Evolutionary conservation across 1,284 basidiomycete genomes (phyloP), one percentile per base, ranked within the genome.

Genomic region (Coriolopsis trogii): DNA sequence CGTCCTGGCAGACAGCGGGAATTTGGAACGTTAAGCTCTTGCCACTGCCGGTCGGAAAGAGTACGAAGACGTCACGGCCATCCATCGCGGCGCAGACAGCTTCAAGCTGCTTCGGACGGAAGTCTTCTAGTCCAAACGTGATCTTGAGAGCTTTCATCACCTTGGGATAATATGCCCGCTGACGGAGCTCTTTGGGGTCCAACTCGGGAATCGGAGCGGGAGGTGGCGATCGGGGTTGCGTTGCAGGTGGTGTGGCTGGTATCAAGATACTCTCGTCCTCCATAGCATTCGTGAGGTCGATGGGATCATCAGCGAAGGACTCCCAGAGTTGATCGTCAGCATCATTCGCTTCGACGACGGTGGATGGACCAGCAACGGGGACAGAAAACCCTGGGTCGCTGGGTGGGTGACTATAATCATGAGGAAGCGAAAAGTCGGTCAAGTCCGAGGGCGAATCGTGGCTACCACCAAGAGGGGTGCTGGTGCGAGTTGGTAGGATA

Each of bases 1-100:
- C 93, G 1, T 72, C 73, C 30, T 77, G 75, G 64, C 94, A 89
- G 18, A 97, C 78, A 1, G 95, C 95, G 0, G 96, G 96, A 0
- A 98, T 81, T 63, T 90, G 87, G 63, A 84, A 95, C 59, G 90
- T 93, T 36, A 95, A 73, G 62, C 86, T 89, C 73, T 98, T 98
- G 0, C 95, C 96, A 6, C 95, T 96, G 24, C 96, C 96, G 0
- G 96, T 99, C 0, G 97, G 96, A 86, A 98, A 96, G 6, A 99
- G 79, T 16, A 98, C 92, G 61, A 98, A 95, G 12, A 95, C 93
- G 64, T 99, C 95, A 41, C 78, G 80, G 3, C 90, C 94, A 0
- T 78, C 75, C 67, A 99, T 76, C 0, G 91, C 87, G 3, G 87
- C 88, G 43, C 85, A 82, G 62, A 98, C 92, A 0, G 92, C 94